Percentiles rank a stretch among this genome's conserved stretches.
phyloP scores from a whole-genome alignment of 2,329 filamentous ascomycete genomes.

The Arthrobotrys iridis region DNA sequence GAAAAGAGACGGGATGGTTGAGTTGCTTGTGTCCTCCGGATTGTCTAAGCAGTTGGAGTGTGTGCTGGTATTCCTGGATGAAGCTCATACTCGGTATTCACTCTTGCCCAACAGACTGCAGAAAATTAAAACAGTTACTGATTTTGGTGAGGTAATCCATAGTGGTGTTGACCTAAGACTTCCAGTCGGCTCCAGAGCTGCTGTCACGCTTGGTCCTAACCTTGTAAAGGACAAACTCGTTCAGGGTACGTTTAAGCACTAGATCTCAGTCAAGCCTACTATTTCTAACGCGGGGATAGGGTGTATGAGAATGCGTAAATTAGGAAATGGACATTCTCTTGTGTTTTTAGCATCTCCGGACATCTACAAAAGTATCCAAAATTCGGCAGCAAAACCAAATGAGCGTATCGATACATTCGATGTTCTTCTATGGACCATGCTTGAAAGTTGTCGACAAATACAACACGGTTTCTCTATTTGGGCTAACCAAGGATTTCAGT shows the following conservation, averaged over 20 bases:
- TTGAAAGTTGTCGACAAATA: conserved; percentile 67
- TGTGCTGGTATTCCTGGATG: conserved; percentile 76
- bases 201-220: conserved; percentile 72
- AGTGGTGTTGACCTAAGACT: conserved; percentile 3
- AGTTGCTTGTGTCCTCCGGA: conserved; percentile 67
- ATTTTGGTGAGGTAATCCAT: too few relatives aligned
- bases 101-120: not conserved
- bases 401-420: conserved; percentile 64
- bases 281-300: not conserved
- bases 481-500: conserved; percentile 69
- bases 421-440: conserved; percentile 70
- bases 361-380: conserved; percentile 68
- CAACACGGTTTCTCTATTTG: conserved; percentile 68
- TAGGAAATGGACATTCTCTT: conserved; percentile 74
- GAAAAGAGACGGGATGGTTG: conserved; percentile 61
- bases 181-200: not conserved
- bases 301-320: conserved; percentile 73
- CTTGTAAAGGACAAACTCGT: conserved; percentile 75
- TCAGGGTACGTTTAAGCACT: conserved; percentile 67
- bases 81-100: conserved; percentile 72
- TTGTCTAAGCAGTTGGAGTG: conserved; percentile 69
- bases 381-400: conserved; percentile 18
- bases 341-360: conserved; percentile 66
- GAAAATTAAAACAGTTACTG: too few relatives aligned
- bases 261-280: too few relatives aligned